Evolutionary conservation across 1,284 basidiomycete genomes (phyloP), one percentile per base, ranked within the genome.

Genomic region (Tilletiopsis washingtonensis): DNA sequence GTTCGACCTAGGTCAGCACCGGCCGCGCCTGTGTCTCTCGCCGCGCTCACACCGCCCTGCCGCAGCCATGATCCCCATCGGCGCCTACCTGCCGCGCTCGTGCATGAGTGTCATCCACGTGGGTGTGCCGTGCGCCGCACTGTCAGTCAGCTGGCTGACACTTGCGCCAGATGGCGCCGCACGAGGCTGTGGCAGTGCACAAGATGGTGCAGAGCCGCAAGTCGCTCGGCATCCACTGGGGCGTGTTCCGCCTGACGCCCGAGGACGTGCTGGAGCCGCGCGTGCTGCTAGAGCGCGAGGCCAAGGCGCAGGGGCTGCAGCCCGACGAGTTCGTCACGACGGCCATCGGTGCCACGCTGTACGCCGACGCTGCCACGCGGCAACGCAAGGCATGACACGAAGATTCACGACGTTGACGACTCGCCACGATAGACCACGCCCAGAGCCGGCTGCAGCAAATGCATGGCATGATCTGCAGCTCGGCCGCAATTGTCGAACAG

Each of bases 251-350:
- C 0, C 43, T 67, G 5, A 65, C 65, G 2, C 56, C 63, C 3
- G 65, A 67, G 40, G 61, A 58, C 42, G 57, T 62, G 11, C 59
- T 63, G 36, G 61, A 67, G 45, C 65, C 65, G 12, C 55, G 56
- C 1, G 51, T 41, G 46, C 46, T 47, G 17, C 50, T 67, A 2
- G 19, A 34, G 3, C 57, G 62, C 19, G 65, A 67, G 40, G 54
- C 54, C 3, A 41, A 49, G 19, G 32, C 40, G 15, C 29, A 43
- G 2, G 61, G 59, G 3, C 44, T 67, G 36, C 51, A 51, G 4
- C 27, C 34, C 9, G 42, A 41, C 19, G 58, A 63, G 21, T 63
- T 67, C 24, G 50, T 21, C 3, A 51, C 45, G 2, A 38, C 60
- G 6, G 44, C 54, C 25, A 67, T 67, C 19, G 64, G 64, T 1